phyloP scores from a whole-genome alignment of 176 grass and related monocot genomes.

The Dendrocalamus sinicus region DNA sequence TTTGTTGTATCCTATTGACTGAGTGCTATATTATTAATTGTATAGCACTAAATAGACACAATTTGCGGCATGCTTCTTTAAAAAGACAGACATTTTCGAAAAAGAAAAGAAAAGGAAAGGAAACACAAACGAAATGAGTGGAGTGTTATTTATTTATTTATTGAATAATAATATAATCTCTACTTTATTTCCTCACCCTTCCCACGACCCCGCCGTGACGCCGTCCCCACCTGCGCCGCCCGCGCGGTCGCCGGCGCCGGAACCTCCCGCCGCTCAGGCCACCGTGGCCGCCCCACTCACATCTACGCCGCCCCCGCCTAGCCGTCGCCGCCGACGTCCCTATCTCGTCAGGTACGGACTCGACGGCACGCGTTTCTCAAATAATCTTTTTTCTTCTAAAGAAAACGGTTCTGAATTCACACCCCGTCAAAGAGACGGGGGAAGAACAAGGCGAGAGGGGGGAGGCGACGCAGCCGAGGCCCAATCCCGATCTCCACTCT shows the following conservation, averaged over 20 bases:
- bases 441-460: neutral
- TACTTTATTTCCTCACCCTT: too few relatives aligned
- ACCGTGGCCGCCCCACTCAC: neutral
- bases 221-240: neutral
- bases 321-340: neutral
- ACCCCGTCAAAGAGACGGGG: constrained; percentile 21
- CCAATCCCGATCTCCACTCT: neutral
- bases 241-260: neutral
- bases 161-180: too few relatives aligned
- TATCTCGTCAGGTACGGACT: neutral
- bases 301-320: neutral
- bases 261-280: neutral
- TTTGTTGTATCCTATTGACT: too few relatives aligned
- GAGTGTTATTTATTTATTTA: too few relatives aligned
- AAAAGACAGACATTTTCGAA: too few relatives aligned
- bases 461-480: constrained; percentile 19
- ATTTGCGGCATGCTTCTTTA: too few relatives aligned
- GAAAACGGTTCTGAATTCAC: neutral
- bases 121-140: too few relatives aligned
- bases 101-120: too few relatives aligned
- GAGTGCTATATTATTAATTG: too few relatives aligned
- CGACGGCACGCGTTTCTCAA: neutral
- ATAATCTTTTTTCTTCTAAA: neutral
- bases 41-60: too few relatives aligned
- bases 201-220: neutral